phyloP scores from a whole-genome alignment of 768 basidiomycete genomes.

The Leucosporidium scottii region DNA sequence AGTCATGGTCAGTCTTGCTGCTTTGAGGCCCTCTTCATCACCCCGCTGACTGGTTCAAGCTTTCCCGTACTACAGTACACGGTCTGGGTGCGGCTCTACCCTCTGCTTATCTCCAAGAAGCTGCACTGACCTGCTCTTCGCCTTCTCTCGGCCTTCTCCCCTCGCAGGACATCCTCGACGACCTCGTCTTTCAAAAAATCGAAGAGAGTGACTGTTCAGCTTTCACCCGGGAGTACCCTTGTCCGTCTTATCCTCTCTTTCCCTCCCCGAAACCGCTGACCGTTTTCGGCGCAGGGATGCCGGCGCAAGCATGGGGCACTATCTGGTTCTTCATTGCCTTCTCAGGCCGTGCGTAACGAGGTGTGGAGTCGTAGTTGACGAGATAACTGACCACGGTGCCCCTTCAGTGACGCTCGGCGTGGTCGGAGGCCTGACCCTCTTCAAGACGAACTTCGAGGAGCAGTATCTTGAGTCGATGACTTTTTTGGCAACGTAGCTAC shows the following conservation, averaged over 20 bases:
- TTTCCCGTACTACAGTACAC: constrained; percentile 7
- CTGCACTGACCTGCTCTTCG: too few relatives aligned
- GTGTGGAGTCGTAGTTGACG: neutral
- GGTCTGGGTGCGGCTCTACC: constrained; percentile 4
- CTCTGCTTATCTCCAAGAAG: too few relatives aligned
- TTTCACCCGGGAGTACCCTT: constrained; percentile 14
- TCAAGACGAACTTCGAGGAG: constrained; percentile 25
- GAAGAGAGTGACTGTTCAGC: constrained; percentile 22
- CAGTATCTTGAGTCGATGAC: constrained; percentile 5
- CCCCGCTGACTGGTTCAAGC: neutral
- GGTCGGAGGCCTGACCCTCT: constrained; percentile 10
- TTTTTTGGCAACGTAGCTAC: too few relatives aligned
- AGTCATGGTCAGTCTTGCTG: constrained; percentile 12
- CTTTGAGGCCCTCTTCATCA: too few relatives aligned
- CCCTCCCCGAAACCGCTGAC: neutral
- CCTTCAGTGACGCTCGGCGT: constrained; percentile 10
- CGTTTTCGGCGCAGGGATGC: constrained; percentile 3
- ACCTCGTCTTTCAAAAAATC: constrained; percentile 20
- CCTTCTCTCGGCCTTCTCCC: too few relatives aligned
- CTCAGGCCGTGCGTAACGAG: constrained; percentile 5
- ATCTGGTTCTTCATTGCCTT: constrained; percentile 16
- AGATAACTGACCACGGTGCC: neutral
- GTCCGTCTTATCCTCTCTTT: neutral
- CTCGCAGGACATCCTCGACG: constrained; percentile 22
- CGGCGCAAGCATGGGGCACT: constrained; percentile 20